Conservation (phyloP, 495 filamentous ascomycete genomes). For the Lasiosphaeris hirsuta region DNA sequence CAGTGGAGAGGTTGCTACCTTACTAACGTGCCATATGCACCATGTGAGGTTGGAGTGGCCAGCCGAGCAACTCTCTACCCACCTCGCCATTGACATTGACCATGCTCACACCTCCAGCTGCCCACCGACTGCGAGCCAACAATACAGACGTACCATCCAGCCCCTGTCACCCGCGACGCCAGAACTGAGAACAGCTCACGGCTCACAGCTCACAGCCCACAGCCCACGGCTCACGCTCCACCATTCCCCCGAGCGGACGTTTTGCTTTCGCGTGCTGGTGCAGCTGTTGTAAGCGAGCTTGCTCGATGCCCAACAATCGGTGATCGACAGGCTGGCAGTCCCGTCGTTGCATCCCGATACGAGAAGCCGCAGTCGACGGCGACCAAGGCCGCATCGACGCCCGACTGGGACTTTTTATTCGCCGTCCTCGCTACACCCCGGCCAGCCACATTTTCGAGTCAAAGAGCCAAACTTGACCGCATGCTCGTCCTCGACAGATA, state of each 20-base stretch:
- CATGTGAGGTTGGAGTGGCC: conserved; percentile 1
- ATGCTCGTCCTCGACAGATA: conserved; percentile 5
- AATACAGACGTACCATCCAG: no score
- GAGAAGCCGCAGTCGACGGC: not conserved
- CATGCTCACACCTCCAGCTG: not conserved
- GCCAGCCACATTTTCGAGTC: not conserved
- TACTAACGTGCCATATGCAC: not conserved
- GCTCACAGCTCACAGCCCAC: not conserved
- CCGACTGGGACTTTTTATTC: conserved; percentile 5
- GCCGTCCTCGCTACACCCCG: conserved; percentile 6
- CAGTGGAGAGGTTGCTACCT: not conserved
- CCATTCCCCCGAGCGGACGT: no score
- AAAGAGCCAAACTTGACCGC: not conserved
- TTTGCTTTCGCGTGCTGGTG: no score
- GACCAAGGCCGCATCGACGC: not conserved
- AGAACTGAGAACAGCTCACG: not conserved
- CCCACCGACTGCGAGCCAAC: not conserved
- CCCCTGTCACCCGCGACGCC: no score
- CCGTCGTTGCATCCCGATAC: not conserved
- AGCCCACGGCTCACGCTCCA: no score
- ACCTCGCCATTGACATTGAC: not conserved
- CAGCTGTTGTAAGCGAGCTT: not conserved
- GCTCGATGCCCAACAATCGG: not conserved
- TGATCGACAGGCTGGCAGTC: not conserved
- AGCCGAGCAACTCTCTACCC: not conserved